Evolutionary conservation across 2,329 filamentous ascomycete genomes (phyloP), one percentile per base, ranked within the genome.

Genomic region (Verticillium longisporum): DNA sequence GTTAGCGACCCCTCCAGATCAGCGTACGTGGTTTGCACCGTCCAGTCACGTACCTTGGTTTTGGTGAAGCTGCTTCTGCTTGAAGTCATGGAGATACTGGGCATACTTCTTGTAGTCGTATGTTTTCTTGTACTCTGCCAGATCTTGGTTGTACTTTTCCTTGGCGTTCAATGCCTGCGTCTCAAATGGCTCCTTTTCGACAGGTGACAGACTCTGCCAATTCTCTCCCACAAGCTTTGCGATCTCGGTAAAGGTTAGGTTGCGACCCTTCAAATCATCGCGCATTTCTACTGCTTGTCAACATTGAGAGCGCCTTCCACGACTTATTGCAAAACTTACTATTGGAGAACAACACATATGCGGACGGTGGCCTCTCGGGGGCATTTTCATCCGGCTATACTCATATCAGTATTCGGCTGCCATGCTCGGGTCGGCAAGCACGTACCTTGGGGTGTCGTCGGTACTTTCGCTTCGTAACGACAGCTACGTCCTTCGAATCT

Each of bases 281-380:
- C 91, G 85, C 74, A 92, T 89, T 74, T 89, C 88, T 90, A 65
- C 0, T 1, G 1, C n/a, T 13, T 61, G 37, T 55, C 60, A 70
- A 60, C 37, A 10, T 38, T 9, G 15, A 38, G n/a, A 4, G n/a
- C 9, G 2, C n/a, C 41, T n/a, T 26, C 26, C 21, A 21, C 21
- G 26, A 21, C 10, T 21, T 13, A 38, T 55, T 3, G 26, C 31
- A 37, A 18, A 26, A 80, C 88, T 77, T 74, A 91, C 88, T 90
- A 68, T 94, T 94, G 0, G 91, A 93, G 69, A 95, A 95, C 15
- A 94, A 83, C 13, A 94, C 91, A 74, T 94, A 94, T 57, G 90
- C 91, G 4, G 90, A 94, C 0, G 90, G 89, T 1, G 91, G 89
- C 31, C 90, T 81, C 69, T 93, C 90, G 1, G 91, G 91, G 0